A percentile compares a stretch with the other conserved stretches of the same genome.
Conservation (phyloP, 169 alveolate genomes). For the Plasmodium malariae region DNA sequence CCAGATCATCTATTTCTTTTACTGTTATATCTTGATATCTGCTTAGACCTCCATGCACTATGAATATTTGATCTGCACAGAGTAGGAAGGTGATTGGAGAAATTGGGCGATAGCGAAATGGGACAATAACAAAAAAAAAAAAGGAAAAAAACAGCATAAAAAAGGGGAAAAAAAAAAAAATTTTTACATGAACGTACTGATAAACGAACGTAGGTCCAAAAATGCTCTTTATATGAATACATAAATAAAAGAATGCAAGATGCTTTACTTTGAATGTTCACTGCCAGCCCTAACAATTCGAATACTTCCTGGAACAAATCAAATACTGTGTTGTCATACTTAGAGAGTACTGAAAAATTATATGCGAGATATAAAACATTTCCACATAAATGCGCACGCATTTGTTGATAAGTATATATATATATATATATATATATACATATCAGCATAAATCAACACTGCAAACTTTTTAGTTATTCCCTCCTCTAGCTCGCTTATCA, state of each 20-base stretch:
- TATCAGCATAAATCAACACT: background rate
- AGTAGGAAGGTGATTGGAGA: no score
- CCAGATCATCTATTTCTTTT: conserved; percentile 85
- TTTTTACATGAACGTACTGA: no score
- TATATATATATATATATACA: background rate
- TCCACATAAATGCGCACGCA: background rate
- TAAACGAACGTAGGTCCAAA: no score
- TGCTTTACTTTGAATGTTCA: conserved; percentile 88
- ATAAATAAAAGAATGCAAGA: no score
- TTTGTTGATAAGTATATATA: no score
- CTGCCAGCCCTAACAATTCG: conserved; percentile 90
- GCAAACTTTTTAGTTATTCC: background rate
- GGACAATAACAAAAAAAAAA: conserved; percentile 1
- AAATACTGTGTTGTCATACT: conserved; percentile 91
- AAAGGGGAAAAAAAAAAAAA: no score
- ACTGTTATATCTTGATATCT: conserved; percentile 90
- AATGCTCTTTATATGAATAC: no score
- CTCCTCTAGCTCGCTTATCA: no score
- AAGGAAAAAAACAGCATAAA: background rate
- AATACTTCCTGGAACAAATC: conserved; percentile 90
- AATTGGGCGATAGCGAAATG: no score
- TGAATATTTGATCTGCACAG: conserved; percentile 79
- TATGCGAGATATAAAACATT: background rate
- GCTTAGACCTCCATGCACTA: conserved; percentile 93
- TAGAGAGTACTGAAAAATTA: conserved; percentile 67